Conservation (phyloP, 805 yeast genomes). For the Metahyphopichia silvanorum region DNA sequence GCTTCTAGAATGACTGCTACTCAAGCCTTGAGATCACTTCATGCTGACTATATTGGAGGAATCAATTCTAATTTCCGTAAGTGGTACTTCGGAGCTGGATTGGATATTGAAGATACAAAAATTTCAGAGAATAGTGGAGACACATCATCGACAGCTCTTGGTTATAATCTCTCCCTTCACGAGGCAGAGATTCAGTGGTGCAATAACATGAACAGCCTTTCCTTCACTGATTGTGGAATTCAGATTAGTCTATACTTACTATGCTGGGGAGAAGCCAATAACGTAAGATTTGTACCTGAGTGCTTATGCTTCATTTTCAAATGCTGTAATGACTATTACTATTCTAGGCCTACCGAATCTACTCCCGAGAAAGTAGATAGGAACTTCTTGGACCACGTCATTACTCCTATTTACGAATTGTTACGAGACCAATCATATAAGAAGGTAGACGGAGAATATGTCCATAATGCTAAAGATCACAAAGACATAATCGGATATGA, state of each 20-base stretch:
- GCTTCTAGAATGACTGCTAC: constrained; percentile 60
- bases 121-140: constrained; percentile 31
- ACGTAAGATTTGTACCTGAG: constrained; percentile 84
- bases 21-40: constrained; percentile 56
- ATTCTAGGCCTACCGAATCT: constrained; percentile 37
- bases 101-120: constrained; percentile 55
- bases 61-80: constrained; percentile 62
- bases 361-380: constrained; percentile 26
- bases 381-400: constrained; percentile 60
- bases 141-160: constrained; percentile 15
- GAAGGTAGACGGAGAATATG: constrained; percentile 39
- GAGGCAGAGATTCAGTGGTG: constrained; percentile 53
- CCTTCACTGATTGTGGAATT: constrained; percentile 51
- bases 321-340: constrained; percentile 69
- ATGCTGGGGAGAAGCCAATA: constrained; percentile 91
- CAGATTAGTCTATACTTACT: constrained; percentile 70
- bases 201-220: constrained; percentile 44
- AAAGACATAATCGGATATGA: constrained; percentile 76
- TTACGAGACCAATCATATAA: constrained; percentile 55
- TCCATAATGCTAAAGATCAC: constrained; percentile 60
- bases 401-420: constrained; percentile 70
- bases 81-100: constrained; percentile 75
- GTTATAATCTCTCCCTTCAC: constrained; percentile 20
- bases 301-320: constrained; percentile 82
- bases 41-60: constrained; percentile 77